Conservation (phyloP, 164 flowering plant species). For the Vitis rotundifolia region DNA sequence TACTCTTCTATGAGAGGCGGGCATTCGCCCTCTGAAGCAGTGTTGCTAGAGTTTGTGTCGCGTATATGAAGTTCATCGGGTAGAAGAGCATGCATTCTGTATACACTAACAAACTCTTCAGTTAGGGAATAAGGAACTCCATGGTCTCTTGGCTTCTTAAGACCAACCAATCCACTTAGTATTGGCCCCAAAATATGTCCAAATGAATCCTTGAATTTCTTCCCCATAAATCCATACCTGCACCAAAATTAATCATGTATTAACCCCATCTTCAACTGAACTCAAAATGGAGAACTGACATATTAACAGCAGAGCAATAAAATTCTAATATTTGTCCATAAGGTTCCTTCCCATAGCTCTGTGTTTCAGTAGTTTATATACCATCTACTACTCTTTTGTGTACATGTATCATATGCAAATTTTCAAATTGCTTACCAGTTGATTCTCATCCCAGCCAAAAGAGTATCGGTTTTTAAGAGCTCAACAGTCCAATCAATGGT, state of each 20-base stretch:
- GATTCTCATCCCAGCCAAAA: conserved; percentile 45
- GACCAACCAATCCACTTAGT: conserved; percentile 50
- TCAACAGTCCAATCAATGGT: conserved; percentile 63
- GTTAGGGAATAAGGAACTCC: conserved; percentile 71
- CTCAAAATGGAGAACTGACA: too few species aligned
- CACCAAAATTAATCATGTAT: background rate
- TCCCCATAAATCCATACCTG: conserved; percentile 63
- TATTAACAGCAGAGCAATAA: background rate
- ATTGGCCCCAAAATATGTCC: conserved; percentile 35
- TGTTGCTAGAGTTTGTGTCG: conserved; percentile 20
- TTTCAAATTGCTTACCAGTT: conserved; percentile 37
- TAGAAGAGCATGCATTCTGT: conserved; percentile 70
- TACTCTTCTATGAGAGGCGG: conserved; percentile 37
- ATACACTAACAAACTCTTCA: conserved; percentile 64
- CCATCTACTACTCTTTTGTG: too few species aligned
- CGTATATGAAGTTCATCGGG: conserved; percentile 50
- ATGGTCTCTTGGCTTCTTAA: conserved; percentile 40
- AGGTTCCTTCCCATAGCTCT: background rate
- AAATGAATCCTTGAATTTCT: conserved; percentile 43
- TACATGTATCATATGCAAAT: background rate
- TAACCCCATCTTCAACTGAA: background rate
- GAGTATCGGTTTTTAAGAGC: conserved; percentile 43
- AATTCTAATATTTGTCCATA: background rate
- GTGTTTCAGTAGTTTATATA: too few species aligned
- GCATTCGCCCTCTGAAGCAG: conserved; percentile 13